Base-by-base conservation (phyloP, 331 rosid genomes). In the Pyracantha coccinea region DNA sequence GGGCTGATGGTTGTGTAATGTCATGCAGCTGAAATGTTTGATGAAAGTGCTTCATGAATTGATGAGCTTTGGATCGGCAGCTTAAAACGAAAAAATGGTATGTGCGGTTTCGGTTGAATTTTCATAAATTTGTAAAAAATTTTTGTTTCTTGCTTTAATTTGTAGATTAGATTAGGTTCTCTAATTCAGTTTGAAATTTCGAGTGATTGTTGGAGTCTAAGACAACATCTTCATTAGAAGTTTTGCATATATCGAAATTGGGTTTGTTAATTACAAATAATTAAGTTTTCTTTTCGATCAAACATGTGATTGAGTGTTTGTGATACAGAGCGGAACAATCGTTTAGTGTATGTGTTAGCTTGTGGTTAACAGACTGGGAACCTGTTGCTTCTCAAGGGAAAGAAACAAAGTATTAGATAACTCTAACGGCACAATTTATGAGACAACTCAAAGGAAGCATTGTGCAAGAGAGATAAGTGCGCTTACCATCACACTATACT, bases 41-140 rank as follows among this genome's bases (percentile, higher is more conserved):
- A 90, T 60, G 79, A 25, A 31, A 71, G 72, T 62, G 44, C 38
- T 69, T 74, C 7, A 73, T 4, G 14, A 24, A 20, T 62, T 72
- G 23, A 73, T 79, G 50, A 69, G 44, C 71, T 73, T 81, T 79
- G 54, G 78, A 61, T 83, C 69, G 66, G 74, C 68, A 69, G 61
- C 81, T 75, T 78, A 7, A 4, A 60, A 60, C 10, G 6, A 25
- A 60, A 25, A 45, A 74, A 93, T 93, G 98, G 98, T 90, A 82
- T 23, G 88, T 58, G 15, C 6, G 17, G 14, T 57, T 82, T 61
- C 20, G 24, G 25, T 84, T 79, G 27, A 35, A 27, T 32, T 41
- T 19, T 29, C 21, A 15, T n/a, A 28, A 63, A 29, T 67, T 52
- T 28, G 17, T 27, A 1, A 9, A 41, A 6, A 32, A 27, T 19